Evolutionary conservation across 2,329 filamentous ascomycete genomes (phyloP).

Genomic region (Botryotinia convoluta): DNA sequence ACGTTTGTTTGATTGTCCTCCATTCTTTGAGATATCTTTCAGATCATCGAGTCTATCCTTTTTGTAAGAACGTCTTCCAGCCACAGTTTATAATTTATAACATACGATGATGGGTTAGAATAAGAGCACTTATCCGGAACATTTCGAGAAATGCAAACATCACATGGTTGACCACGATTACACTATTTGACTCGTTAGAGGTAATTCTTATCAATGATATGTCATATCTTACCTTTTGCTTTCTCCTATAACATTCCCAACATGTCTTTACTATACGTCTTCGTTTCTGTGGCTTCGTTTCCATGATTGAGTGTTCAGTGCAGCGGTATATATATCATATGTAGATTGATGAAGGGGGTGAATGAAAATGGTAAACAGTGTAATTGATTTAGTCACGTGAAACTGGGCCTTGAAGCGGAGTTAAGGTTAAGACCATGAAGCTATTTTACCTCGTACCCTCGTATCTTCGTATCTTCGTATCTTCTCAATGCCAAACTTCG

Average conservation of each 20-base stretch:
- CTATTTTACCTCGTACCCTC: background rate
- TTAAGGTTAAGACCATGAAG: background rate
- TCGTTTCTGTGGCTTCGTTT: conserved; percentile 43
- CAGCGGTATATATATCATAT: background rate
- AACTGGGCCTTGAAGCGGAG: background rate
- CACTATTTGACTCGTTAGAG: conserved; percentile 6
- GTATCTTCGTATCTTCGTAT: background rate
- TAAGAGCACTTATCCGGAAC: conserved; percentile 54
- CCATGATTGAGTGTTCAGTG: background rate
- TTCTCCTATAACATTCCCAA: conserved; percentile 47
- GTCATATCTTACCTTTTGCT: conserved; percentile 21
- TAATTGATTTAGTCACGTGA: background rate
- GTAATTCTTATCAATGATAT: background rate
- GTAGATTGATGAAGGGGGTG: background rate
- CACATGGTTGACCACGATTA: conserved; percentile 21
- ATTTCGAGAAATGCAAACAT: conserved; percentile 31
- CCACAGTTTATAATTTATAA: conserved; percentile 33
- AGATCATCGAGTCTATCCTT: conserved; percentile 1
- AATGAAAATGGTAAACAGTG: background rate
- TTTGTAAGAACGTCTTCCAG: background rate
- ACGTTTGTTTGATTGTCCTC: conserved; percentile 40
- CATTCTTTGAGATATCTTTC: background rate
- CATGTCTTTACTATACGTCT: conserved; percentile 58
- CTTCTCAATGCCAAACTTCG: background rate
- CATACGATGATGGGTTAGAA: conserved; percentile 56